A percentile compares a stretch with the other conserved stretches of the same genome.
Conservation (phyloP, 371 early-diverging fungal genomes). For the Syncephalastrum contaminatum region DNA sequence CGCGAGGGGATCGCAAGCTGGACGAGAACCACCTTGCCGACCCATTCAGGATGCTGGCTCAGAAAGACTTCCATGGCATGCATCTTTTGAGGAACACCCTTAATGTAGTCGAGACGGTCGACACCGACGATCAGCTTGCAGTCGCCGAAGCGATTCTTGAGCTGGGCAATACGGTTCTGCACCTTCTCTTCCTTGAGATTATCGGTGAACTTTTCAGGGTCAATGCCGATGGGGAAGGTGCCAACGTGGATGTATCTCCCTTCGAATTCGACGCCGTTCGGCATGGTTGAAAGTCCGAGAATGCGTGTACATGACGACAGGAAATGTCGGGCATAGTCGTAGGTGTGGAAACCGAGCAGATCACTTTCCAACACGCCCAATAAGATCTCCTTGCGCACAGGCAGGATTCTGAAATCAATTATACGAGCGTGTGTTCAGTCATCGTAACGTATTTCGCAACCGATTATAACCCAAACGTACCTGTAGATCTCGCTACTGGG, state of each 20-base stretch:
- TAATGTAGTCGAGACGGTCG: slow-evolving; percentile 99
- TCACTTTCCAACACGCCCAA: slow-evolving; percentile 89
- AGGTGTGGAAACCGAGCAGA: slow-evolving; percentile 98
- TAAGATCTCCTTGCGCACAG: slow-evolving; percentile 91
- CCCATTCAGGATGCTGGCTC: slow-evolving; percentile 88
- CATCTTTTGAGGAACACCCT: slow-evolving; percentile 99
- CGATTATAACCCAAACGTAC: slow-evolving; percentile 21
- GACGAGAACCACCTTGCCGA: slow-evolving; percentile 92
- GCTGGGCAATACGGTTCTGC: slow-evolving; percentile 67
- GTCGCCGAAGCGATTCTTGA: slow-evolving; percentile 87
- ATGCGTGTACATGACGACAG: slow-evolving; percentile 94
- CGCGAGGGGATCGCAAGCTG: slow-evolving; percentile 99
- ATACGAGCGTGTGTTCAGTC: neutral
- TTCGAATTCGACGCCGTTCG: slow-evolving; percentile 91
- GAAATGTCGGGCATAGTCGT: slow-evolving; percentile 99
- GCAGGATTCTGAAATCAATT: slow-evolving; percentile 63
- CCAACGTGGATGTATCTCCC: slow-evolving; percentile 90
- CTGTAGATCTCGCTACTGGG: slow-evolving; percentile 93
- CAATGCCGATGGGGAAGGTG: slow-evolving; percentile 99
- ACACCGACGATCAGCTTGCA: slow-evolving; percentile 96
- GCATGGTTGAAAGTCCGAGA: slow-evolving; percentile 86
- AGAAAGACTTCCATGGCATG: slow-evolving; percentile 96
- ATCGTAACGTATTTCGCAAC: neutral
- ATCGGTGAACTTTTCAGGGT: slow-evolving; percentile 91
- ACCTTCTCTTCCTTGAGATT: slow-evolving; percentile 74